These are phyloP conservation scores for Firmiana major DNA, from an alignment of 345 rosid species.

Conservation along the genomic window DNA sequence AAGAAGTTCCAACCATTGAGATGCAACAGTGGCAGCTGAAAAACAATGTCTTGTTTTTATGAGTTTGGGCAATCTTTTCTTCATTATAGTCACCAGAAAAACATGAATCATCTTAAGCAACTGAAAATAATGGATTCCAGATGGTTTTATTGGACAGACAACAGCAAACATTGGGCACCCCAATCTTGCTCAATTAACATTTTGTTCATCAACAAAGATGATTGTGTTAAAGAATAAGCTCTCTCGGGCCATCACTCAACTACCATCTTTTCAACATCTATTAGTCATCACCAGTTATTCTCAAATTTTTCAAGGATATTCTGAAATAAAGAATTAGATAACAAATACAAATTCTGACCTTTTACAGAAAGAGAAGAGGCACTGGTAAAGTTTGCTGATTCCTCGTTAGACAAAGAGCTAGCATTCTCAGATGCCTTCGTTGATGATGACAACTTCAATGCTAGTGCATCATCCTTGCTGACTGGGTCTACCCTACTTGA, in stretches of 20 bases:
- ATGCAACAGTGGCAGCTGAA: conserved; percentile 88
- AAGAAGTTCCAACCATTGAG: conserved; percentile 94
- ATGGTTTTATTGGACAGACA: background rate
- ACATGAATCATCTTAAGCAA: conserved; percentile 15
- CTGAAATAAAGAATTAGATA: background rate
- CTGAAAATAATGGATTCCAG: background rate
- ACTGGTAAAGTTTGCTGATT: conserved; percentile 34
- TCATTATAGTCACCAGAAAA: conserved; percentile 20
- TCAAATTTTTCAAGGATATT: background rate
- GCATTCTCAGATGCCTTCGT: conserved; percentile 40
- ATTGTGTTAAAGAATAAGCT: background rate
- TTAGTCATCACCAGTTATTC: background rate
- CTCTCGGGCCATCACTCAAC: background rate
- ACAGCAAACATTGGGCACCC: background rate
- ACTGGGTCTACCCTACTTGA: conserved; percentile 34
- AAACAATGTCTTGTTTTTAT: conserved; percentile 23
- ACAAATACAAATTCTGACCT: conserved; percentile 39
- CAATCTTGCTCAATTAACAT: background rate
- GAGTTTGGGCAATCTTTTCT: conserved; percentile 24
- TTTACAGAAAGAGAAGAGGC: conserved; percentile 58
- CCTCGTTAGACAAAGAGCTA: conserved; percentile 43
- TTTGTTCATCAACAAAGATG: background rate
- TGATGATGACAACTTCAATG: conserved; percentile 53
- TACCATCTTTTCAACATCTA: background rate
- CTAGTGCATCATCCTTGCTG: conserved; percentile 39